phyloP scores from a whole-genome alignment of 306 rosid genomes.

The Spatholobus suberectus region DNA sequence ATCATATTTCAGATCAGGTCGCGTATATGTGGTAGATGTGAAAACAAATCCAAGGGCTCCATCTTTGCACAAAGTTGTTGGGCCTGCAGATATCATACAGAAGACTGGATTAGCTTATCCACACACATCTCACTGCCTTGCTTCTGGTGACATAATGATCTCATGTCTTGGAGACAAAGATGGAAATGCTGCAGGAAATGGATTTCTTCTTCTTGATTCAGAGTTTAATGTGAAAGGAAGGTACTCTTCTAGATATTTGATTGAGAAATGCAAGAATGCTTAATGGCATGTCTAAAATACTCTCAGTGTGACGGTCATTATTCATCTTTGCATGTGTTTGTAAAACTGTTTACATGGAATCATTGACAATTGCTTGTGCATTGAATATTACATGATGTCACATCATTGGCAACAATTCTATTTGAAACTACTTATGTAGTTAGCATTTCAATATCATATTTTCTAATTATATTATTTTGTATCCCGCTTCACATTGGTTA shows the following conservation, averaged over 20 bases:
- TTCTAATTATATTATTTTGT: constrained; percentile 26
- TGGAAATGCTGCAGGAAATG: constrained; percentile 87
- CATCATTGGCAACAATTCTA: not conserved
- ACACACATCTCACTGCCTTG: constrained; percentile 97
- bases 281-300: not conserved
- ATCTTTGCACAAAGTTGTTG: constrained; percentile 82
- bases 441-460: constrained; percentile 2
- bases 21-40: constrained; percentile 79
- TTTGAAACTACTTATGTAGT: not conserved
- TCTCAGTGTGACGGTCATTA: not conserved
- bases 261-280: constrained; percentile 26
- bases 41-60: constrained; percentile 84
- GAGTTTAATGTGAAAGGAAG: constrained; percentile 97
- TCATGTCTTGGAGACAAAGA: constrained; percentile 93
- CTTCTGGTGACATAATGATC: constrained; percentile 92
- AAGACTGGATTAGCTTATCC: constrained; percentile 96
- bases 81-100: constrained; percentile 61
- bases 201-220: constrained; percentile 96
- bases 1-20: constrained; percentile 75
- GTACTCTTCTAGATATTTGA: constrained; percentile 42
- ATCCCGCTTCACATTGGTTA: constrained; percentile 34
- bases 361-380: not conserved
- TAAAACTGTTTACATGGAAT: not conserved
- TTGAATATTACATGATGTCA: constrained; percentile 9
- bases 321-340: not conserved